Evolutionary conservation across 768 basidiomycete genomes (phyloP), one percentile per base, ranked within the genome.

Genomic region (Tulasnella sp.): DNA sequence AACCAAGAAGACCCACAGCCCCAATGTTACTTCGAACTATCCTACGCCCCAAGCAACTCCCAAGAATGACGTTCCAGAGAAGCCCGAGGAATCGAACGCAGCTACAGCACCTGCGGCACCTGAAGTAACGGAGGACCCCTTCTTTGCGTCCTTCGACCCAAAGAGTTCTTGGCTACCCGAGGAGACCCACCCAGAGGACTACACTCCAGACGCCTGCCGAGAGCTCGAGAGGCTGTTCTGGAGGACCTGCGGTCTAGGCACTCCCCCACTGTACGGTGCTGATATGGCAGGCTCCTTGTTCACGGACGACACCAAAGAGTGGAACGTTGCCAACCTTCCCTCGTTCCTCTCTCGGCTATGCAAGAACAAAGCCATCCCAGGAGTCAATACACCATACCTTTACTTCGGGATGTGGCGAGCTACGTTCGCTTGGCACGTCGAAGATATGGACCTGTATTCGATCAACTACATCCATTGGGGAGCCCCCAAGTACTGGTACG

Each of bases 401-500:
- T 99, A 99, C 83, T 99, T 96, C 82, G 97, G 97, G 79, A 99
- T 98, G 96, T 99, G 97, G 97, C 87, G 96, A 71, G 97, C 97
- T 31, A 95, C 95, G 0, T 99, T 99, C 83, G 94, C 96, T 0
- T 99, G 97, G 97, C 97, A 99, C 80, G 97, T 99, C 69, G 97
- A 99, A 83, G 97, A 99, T 83, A 97, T 98, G 93, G 97, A 99
- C 81, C 87, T 99, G 0, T 98, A 97, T 84, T 96, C 94, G 76
- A 99, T 99, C 85, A 99, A 99, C 82, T 99, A 96, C 82, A 94
- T 99, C 75, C 97, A 99, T 83, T 99, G 98, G 79, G 97, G 97
- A 0, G 96, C 96, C 0, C 96, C 96, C 1, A 99, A 86, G 79
- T 84, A 93, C 81, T 99, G 97, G 97, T 99, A 99, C 82, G 91